phyloP scores from a whole-genome alignment of 495 filamentous ascomycete species.

The Aspergillus conjunctus region DNA sequence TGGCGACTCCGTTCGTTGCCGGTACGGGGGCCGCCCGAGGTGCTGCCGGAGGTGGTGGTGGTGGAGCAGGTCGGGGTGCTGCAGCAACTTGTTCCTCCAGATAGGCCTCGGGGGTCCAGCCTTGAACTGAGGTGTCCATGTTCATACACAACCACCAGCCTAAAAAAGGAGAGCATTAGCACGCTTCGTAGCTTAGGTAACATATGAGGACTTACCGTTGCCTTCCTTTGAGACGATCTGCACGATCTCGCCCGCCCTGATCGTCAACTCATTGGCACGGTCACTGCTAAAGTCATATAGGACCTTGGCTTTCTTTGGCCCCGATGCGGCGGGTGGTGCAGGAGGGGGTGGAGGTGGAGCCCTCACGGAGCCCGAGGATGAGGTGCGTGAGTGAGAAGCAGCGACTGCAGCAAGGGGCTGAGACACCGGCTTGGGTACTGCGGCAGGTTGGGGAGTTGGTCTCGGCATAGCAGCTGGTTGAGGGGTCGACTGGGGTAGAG shows the following conservation, averaged over 20 bases:
- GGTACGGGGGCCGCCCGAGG: constrained; percentile 51
- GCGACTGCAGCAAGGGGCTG: constrained; percentile 51
- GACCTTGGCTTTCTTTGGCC: constrained; percentile 72
- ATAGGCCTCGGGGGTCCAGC: constrained; percentile 93
- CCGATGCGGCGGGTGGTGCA: constrained; percentile 59
- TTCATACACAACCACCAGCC: constrained; percentile 95
- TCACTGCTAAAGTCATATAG: constrained; percentile 86
- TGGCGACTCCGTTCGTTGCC: constrained; percentile 46
- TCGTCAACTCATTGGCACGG: constrained; percentile 74
- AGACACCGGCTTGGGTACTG: constrained; percentile 36
- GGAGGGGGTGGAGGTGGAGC: constrained; percentile 70
- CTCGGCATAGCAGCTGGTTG: constrained; percentile 47
- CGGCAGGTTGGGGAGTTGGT: constrained; percentile 47
- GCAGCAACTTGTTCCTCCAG: constrained; percentile 70
- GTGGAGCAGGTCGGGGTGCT: constrained; percentile 51
- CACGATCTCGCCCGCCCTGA: constrained; percentile 76
- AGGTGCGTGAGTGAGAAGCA: constrained; percentile 53
- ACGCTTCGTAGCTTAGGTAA: constrained; percentile 25
- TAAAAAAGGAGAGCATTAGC: constrained; percentile 32
- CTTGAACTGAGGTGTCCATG: constrained; percentile 62
- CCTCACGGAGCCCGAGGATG: constrained; percentile 56
- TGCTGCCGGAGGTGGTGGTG: constrained; percentile 63
- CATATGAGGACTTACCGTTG: constrained; percentile 65
- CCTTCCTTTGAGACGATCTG: constrained; percentile 84
- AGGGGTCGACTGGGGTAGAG: constrained; percentile 42